phyloP scores from a whole-genome alignment of 2,329 filamentous ascomycete genomes.

The Sporothrix dimorphospora region DNA sequence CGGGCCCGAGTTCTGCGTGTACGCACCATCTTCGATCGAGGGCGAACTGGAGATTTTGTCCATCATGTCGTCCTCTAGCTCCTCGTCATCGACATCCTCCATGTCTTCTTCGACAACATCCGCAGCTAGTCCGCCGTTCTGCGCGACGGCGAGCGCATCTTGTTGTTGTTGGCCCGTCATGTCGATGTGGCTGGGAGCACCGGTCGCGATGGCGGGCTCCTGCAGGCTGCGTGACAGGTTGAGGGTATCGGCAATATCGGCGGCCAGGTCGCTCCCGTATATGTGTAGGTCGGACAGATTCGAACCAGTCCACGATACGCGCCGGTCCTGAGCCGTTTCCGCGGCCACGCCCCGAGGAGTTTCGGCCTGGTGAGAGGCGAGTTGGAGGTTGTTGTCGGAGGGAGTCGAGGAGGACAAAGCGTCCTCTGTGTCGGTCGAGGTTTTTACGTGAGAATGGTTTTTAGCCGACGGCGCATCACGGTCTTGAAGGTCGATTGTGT shows the following conservation, averaged over 20 bases:
- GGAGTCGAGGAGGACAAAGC: slow-evolving; percentile 45
- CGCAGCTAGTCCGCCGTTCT: slow-evolving; percentile 60
- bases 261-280: slow-evolving; percentile 51
- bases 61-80: slow-evolving; percentile 85
- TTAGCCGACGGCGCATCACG: slow-evolving; percentile 80
- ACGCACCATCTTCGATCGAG: slow-evolving; percentile 99
- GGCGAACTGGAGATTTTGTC: slow-evolving; percentile 98
- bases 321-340: slow-evolving; percentile 73
- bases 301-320: slow-evolving; percentile 56
- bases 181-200: slow-evolving; percentile 33
- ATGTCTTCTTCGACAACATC: slow-evolving; percentile 63
- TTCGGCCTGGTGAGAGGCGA: slow-evolving; percentile 83
- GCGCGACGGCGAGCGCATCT: slow-evolving; percentile 62
- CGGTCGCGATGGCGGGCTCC: slow-evolving; percentile 23
- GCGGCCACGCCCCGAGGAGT: slow-evolving; percentile 79
- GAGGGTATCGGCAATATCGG: slow-evolving; percentile 47
- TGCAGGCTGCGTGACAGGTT: slow-evolving; percentile 36
- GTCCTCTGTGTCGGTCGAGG: slow-evolving; percentile 51
- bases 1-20: slow-evolving; percentile 43
- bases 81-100: slow-evolving; percentile 66
- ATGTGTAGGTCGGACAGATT: slow-evolving; percentile 49
- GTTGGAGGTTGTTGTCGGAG: slow-evolving; percentile 34
- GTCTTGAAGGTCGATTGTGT: slow-evolving; percentile 94
- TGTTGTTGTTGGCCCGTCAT: slow-evolving; percentile 49
- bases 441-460: slow-evolving; percentile 67